Percentiles rank a stretch among this genome's conserved stretches.
These are phyloP conservation scores for Sporopachydermia quercuum DNA, from an alignment of 805 yeast species.

Conservation along the genomic window DNA sequence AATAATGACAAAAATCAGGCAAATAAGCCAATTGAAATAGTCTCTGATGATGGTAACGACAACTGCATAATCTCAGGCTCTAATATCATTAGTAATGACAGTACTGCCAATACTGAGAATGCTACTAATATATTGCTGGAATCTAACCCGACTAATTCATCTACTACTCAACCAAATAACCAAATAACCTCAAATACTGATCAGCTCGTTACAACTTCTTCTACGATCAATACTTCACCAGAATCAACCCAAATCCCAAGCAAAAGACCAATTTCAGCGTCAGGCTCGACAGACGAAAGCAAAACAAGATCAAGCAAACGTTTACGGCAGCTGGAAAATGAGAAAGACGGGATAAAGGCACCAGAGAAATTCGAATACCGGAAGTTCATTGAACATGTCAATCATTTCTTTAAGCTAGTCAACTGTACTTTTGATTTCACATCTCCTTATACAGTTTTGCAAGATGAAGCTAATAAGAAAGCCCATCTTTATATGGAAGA, in stretches of 20 bases:
- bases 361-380: slow-evolving; percentile 4
- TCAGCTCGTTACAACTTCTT: no score
- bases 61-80: no score
- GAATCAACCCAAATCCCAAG: not conserved
- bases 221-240: no score
- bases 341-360: slow-evolving; percentile 2
- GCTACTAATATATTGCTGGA: not conserved
- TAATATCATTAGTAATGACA: no score
- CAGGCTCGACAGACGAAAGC: not conserved
- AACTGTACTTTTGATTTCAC: not conserved
- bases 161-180: no score
- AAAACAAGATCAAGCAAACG: slow-evolving; percentile 8
- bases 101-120: not conserved
- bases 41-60: no score
- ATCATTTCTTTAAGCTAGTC: not conserved
- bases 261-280: not conserved
- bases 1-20: slow-evolving; percentile 31
- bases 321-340: slow-evolving; percentile 6
- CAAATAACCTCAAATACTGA: no score
- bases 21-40: slow-evolving; percentile 31
- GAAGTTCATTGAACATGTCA: slow-evolving; percentile 4
- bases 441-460: not conserved
- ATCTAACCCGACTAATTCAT: no score
- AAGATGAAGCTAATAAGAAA: slow-evolving; percentile 4
- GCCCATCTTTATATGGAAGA: slow-evolving; percentile 14